Evolutionary conservation across 805 yeast genomes (phyloP).

Genomic region (Saccharomycopsis sp.): DNA sequence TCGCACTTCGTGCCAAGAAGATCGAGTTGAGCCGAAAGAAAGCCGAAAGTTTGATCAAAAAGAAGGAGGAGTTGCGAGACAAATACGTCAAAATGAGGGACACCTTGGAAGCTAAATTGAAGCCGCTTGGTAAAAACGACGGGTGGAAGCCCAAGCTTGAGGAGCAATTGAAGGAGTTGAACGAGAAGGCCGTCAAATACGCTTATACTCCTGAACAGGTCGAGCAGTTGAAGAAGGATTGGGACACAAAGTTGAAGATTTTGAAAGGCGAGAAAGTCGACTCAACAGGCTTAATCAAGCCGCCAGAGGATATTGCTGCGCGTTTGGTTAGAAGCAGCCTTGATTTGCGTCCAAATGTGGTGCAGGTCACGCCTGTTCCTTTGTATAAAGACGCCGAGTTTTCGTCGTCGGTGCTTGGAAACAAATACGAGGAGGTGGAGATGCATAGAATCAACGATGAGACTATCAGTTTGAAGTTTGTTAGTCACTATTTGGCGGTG

Average conservation of each 20-base stretch:
- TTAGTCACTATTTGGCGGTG: background rate
- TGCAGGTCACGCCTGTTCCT: background rate
- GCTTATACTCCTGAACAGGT: constrained; percentile 4
- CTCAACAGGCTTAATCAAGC: background rate
- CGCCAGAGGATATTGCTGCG: background rate
- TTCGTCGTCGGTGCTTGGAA: background rate
- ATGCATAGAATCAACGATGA: background rate
- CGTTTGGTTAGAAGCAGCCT: background rate
- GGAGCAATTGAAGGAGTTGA: background rate
- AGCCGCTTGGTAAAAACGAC: background rate
- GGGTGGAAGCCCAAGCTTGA: background rate
- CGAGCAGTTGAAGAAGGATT: background rate
- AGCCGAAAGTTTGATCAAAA: constrained; percentile 15
- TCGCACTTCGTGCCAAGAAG: constrained; percentile 6
- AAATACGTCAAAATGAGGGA: constrained; percentile 16
- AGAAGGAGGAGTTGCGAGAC: constrained; percentile 16
- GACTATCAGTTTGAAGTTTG: background rate
- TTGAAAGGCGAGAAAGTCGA: background rate
- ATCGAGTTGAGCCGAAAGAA: constrained; percentile 4
- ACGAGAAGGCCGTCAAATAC: background rate
- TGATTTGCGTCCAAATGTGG: constrained; percentile 3
- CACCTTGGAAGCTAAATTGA: background rate
- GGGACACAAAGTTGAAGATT: background rate
- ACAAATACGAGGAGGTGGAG: background rate
- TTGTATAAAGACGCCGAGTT: background rate